Base-by-base conservation (phyloP, 2,329 filamentous ascomycete species). In the Microascus cirrosus region DNA sequence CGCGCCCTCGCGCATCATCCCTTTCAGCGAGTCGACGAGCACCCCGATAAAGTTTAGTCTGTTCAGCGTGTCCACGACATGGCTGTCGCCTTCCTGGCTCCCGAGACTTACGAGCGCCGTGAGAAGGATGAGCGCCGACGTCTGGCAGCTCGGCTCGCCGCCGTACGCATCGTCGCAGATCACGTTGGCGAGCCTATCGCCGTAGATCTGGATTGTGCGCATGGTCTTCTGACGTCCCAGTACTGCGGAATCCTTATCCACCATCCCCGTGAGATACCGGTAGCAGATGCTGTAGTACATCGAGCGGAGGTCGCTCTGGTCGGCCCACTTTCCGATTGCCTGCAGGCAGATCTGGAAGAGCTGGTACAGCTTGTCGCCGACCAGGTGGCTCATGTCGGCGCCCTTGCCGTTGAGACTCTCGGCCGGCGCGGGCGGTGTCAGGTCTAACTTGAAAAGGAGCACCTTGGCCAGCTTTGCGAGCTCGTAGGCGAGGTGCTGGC, bases 151-250 rank as follows among this genome's bases (percentile, higher is more conserved):
- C 42, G 88, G 81, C 66, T 93, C 87, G 45, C 91, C 90, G 60
- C 87, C 85, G 69, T 92, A 93, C 22, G 91, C 92, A 73, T 99
- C 94, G 66, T 99, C 94, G 67, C 92, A 96, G 51, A 96, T 79
- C 28, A 90, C 84, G 64, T 93, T 90, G 60, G 97, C 81, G 45
- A 97, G 77, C 58, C 88, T 81, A 65, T 90, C 88, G 45, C 94
- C 92, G 52, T 81, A 81, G 13, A 77, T 69, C 55, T 77, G 75
- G 48, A 90, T 85, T 4, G 86, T 83, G 69, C 89, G 90, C 63
- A 95, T 80, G 1, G 88, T 86, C 67, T 89, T 81, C 32, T 73
- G 70, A 20, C 78, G 74, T 42, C 74, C 77, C 2, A 76, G 73
- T 15, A 70, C 69, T 32, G 55, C 60, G 57, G 79, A 72, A 45